Evolutionary conservation across 2,329 filamentous ascomycete genomes (phyloP).

Genomic region (Alternaria triticina): DNA sequence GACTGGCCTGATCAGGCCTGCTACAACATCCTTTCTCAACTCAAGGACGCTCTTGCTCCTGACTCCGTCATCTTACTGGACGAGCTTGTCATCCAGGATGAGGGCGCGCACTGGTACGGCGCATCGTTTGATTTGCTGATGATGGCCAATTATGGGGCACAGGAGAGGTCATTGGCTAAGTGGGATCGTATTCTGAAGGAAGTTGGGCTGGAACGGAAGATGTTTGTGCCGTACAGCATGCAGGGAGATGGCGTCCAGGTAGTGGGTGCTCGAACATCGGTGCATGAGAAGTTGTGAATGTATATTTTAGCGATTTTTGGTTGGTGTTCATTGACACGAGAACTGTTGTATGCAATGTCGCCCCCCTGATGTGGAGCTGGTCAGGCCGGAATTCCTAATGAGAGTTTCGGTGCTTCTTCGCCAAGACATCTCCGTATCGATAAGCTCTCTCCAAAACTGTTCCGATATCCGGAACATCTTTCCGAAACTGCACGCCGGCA

Average conservation of each 20-base stretch:
- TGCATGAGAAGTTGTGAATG: neutral
- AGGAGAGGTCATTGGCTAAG: slow-evolving; percentile 5
- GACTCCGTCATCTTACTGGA: slow-evolving; percentile 10
- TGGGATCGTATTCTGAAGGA: slow-evolving; percentile 6
- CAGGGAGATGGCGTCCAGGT: slow-evolving; percentile 10
- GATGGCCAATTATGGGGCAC: slow-evolving; percentile 10
- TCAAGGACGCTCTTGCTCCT: slow-evolving; percentile 7
- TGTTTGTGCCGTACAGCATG: slow-evolving; percentile 5
- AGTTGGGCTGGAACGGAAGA: slow-evolving; percentile 9
- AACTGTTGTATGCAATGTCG: neutral
- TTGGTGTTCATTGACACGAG: neutral
- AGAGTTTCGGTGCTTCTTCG: neutral
- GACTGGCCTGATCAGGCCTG: slow-evolving; percentile 10
- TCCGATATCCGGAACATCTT: too few species aligned
- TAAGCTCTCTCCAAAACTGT: neutral
- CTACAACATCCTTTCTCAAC: neutral
- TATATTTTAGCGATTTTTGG: neutral
- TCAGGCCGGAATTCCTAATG: neutral
- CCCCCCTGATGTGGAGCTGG: neutral
- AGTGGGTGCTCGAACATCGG: neutral
- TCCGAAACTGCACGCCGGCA: neutral
- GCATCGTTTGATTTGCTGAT: slow-evolving; percentile 9
- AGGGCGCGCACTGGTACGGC: slow-evolving; percentile 8
- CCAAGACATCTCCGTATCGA: neutral
- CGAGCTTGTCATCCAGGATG: slow-evolving; percentile 1